Evolutionary conservation across 2,329 filamentous ascomycete genomes (phyloP).

Genomic region (Escovopsis sp.): DNA sequence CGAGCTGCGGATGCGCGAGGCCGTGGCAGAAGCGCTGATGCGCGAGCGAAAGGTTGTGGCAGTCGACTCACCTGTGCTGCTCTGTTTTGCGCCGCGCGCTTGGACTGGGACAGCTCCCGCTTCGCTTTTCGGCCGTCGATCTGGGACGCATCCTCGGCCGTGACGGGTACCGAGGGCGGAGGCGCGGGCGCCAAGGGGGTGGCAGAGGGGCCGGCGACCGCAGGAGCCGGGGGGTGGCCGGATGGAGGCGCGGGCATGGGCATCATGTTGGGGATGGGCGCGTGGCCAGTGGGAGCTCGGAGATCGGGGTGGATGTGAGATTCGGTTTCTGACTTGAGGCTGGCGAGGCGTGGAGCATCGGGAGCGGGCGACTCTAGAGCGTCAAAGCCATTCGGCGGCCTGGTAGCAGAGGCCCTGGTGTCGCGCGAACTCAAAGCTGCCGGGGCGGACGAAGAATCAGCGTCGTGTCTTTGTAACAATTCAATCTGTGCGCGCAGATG

Average conservation of each 20-base stretch:
- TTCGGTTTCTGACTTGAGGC: conserved; percentile 25
- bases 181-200: conserved; percentile 19
- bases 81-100: conserved; percentile 90
- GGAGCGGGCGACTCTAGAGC: conserved; percentile 21
- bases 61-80: conserved; percentile 69
- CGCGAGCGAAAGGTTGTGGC: neutral
- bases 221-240: conserved; percentile 17
- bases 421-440: conserved; percentile 15
- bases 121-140: conserved; percentile 59
- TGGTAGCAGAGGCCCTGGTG: conserved; percentile 15
- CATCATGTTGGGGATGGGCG: conserved; percentile 23
- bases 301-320: conserved; percentile 35
- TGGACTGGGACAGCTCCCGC: conserved; percentile 84
- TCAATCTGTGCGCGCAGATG: conserved; percentile 30
- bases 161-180: conserved; percentile 11
- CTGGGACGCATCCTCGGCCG: conserved; percentile 17
- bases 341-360: conserved; percentile 20
- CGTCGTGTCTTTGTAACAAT: conserved; percentile 27
- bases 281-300: conserved; percentile 18
- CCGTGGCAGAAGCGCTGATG: neutral
- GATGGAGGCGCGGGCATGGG: conserved; percentile 19
- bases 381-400: conserved; percentile 32
- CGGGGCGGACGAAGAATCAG: conserved; percentile 17
- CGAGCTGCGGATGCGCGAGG: neutral
- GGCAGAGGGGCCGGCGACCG: conserved; percentile 12